phyloP scores from a whole-genome alignment of 1,139 yeast species.

The Lodderomyces beijingensis region DNA sequence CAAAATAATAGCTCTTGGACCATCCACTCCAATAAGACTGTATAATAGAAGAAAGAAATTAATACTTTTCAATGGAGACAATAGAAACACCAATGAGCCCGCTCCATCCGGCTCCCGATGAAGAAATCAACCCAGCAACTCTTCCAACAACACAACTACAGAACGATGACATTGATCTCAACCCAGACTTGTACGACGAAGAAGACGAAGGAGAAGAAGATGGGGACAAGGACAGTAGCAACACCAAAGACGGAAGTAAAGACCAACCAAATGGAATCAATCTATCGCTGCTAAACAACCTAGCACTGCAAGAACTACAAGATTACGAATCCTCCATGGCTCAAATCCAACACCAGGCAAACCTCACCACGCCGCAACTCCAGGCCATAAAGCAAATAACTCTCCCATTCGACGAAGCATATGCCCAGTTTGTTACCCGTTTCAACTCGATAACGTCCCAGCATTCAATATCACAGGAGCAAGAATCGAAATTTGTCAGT shows the following conservation, averaged over 20 bases:
- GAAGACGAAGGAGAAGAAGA: no score
- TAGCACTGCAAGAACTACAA: slow-evolving; percentile 1
- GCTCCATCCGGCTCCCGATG: slow-evolving; percentile 43
- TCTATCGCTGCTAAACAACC: background rate
- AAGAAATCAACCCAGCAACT: slow-evolving; percentile 25
- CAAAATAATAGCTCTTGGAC: no score
- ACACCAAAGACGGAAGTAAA: background rate
- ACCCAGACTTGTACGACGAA: slow-evolving; percentile 38
- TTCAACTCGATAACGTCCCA: slow-evolving; percentile 3
- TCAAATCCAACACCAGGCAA: no score
- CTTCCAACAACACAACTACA: slow-evolving; percentile 28
- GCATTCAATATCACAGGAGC: slow-evolving; percentile 19
- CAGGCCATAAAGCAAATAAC: slow-evolving; percentile 17
- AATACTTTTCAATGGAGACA: slow-evolving; percentile 1
- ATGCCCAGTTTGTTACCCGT: slow-evolving; percentile 10
- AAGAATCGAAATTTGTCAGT: slow-evolving; percentile 57
- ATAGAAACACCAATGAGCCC: slow-evolving; percentile 40
- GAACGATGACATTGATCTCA: slow-evolving; percentile 30
- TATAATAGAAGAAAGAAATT: no score
- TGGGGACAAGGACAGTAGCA: slow-evolving; percentile 7
- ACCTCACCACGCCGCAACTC: background rate
- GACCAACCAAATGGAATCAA: background rate
- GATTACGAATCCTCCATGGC: background rate
- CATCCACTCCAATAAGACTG: no score
- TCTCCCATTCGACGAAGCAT: slow-evolving; percentile 27